phyloP scores from a whole-genome alignment of 495 filamentous ascomycete species.

The Chlorociboria aeruginascens region DNA sequence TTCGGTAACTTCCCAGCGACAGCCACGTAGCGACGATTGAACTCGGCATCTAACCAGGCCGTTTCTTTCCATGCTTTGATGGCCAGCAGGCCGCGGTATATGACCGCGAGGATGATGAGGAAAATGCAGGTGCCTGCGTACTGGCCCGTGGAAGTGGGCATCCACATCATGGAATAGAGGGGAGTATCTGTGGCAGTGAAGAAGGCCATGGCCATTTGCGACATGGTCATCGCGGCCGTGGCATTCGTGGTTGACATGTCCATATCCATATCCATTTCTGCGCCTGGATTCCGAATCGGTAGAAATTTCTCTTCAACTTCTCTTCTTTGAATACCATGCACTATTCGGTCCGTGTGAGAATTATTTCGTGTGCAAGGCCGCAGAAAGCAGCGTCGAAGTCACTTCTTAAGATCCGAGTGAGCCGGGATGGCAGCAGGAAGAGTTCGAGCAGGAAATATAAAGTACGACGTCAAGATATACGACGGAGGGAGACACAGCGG shows the following conservation, averaged over 20 bases:
- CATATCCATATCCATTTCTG: conserved; percentile 20
- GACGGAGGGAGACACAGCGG: too few relatives aligned
- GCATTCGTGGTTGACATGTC: conserved; percentile 10
- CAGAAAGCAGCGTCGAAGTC: too few relatives aligned
- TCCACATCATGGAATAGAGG: conserved; percentile 65
- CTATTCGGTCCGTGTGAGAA: too few relatives aligned
- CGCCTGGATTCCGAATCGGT: conserved; percentile 7
- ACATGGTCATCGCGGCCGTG: conserved; percentile 1
- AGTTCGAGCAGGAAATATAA: too few relatives aligned
- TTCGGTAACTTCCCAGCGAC: conserved; percentile 52
- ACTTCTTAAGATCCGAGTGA: too few relatives aligned
- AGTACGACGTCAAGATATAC: too few relatives aligned
- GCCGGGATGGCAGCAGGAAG: too few relatives aligned
- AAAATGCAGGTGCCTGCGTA: conserved; percentile 88
- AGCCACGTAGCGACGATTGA: conserved; percentile 62
- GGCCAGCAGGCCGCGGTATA: conserved; percentile 58
- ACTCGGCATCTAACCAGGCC: conserved; percentile 46
- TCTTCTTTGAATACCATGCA: too few relatives aligned
- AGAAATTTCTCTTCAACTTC: background rate
- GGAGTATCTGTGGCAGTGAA: conserved; percentile 60
- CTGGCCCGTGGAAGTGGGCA: conserved; percentile 47
- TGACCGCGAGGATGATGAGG: conserved; percentile 56
- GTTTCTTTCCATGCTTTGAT: conserved; percentile 42
- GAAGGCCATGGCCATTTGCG: conserved; percentile 34
- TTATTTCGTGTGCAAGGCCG: too few relatives aligned